These are phyloP conservation scores for Piloderma croceum DNA, from an alignment of 768 basidiomycete genomes.

Conservation along the genomic window DNA sequence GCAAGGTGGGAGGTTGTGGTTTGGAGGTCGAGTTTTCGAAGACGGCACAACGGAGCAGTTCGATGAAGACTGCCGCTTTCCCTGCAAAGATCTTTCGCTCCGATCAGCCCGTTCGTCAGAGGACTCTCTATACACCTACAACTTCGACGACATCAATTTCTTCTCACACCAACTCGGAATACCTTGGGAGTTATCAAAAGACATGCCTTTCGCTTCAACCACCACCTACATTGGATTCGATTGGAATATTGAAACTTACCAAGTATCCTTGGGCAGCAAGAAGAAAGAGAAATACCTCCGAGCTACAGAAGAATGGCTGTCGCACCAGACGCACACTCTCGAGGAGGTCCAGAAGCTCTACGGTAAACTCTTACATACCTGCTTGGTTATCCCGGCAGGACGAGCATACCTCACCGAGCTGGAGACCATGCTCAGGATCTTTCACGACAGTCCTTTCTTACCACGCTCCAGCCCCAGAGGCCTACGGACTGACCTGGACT, in stretches of 20 bases:
- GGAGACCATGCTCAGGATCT: constrained; percentile 30
- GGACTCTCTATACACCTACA: constrained; percentile 15
- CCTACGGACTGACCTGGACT: constrained; percentile 22
- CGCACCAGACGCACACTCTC: constrained; percentile 20
- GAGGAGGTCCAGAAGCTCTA: constrained; percentile 31
- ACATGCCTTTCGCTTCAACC: constrained; percentile 12
- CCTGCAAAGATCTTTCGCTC: constrained; percentile 16
- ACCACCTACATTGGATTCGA: constrained; percentile 25
- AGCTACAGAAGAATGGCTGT: constrained; percentile 24
- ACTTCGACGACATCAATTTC: constrained; percentile 29
- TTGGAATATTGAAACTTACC: constrained; percentile 23
- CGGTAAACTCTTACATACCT: constrained; percentile 35
- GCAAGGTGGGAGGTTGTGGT: constrained; percentile 21
- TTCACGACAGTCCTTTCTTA: constrained; percentile 25
- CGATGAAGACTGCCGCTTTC: constrained; percentile 24
- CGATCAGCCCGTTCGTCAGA: constrained; percentile 12
- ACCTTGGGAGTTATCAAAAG: constrained; percentile 28
- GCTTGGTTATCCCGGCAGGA: constrained; percentile 21
- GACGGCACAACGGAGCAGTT: constrained; percentile 22
- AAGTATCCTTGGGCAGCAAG: constrained; percentile 16
- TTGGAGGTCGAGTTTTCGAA: constrained; percentile 11
- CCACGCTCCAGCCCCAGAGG: constrained; percentile 15
- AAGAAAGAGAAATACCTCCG: constrained; percentile 25
- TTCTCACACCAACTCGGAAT: constrained; percentile 27
- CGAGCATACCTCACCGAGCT: constrained; percentile 36